Conservation (phyloP, 2,329 filamentous ascomycete species). For the Immersiporthe knoxdaviesiana region DNA sequence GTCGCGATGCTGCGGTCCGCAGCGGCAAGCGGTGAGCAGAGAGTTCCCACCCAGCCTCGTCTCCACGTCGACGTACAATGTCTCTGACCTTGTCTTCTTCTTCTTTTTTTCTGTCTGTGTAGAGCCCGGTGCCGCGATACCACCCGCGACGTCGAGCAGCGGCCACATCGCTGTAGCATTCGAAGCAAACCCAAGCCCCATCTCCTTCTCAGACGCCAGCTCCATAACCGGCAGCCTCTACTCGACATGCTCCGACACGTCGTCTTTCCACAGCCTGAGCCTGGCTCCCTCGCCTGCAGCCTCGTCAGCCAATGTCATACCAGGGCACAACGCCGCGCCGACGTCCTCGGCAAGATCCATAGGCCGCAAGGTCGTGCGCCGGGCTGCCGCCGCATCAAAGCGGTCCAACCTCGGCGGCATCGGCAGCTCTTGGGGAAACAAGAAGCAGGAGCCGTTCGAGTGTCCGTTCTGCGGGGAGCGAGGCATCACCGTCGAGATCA, state of each 20-base stretch:
- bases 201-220: constrained; percentile 44
- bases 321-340: constrained; percentile 25
- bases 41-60: constrained; percentile 8
- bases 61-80: constrained; percentile 6
- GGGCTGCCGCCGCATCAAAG: constrained; percentile 29
- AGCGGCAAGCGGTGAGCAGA: constrained; percentile 29
- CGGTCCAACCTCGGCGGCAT: constrained; percentile 29
- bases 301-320: constrained; percentile 33
- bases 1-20: constrained; percentile 29
- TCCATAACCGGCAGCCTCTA: constrained; percentile 46
- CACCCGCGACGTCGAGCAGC: constrained; percentile 28
- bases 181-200: constrained; percentile 30
- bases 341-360: constrained; percentile 28
- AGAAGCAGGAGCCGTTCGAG: constrained; percentile 32
- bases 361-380: constrained; percentile 28
- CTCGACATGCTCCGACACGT: constrained; percentile 38
- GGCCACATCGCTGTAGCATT: constrained; percentile 26
- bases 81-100: constrained; percentile 18
- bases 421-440: constrained; percentile 29
- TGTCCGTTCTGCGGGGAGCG: constrained; percentile 48
- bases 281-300: constrained; percentile 29
- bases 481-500: constrained; percentile 45
- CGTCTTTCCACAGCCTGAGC: constrained; percentile 30
- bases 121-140: constrained; percentile 27
- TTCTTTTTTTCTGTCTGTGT: background rate